Base-by-base conservation (phyloP, 371 early-diverging fungal genomes). In the Mucor irregularis region DNA sequence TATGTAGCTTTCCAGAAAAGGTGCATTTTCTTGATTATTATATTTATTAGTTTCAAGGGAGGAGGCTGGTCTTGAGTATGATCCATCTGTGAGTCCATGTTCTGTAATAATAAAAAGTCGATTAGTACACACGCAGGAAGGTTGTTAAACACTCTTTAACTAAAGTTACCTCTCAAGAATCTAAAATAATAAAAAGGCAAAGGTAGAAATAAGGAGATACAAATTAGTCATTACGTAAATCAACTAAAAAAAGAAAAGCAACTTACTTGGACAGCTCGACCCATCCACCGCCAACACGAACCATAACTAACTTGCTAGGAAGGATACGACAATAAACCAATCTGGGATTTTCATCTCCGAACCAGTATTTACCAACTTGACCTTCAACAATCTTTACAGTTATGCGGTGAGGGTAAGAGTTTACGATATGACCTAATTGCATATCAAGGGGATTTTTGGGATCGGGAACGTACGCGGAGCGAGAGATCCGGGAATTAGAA, bases 211-310 rank as follows among this genome's bases (percentile, higher is more conserved):
- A n/a, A n/a, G n/a, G n/a, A n/a, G n/a, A n/a, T n/a, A n/a, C n/a
- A n/a, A n/a, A n/a, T n/a, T n/a, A n/a, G n/a, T n/a, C n/a, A n/a
- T n/a, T n/a, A n/a, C n/a, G n/a, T n/a, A n/a, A n/a, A n/a, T n/a
- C n/a, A n/a, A n/a, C n/a, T n/a, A n/a, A n/a, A n/a, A n/a, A n/a
- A n/a, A n/a, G n/a, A n/a, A n/a, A n/a, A 38, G 34, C 4, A 14
- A 47, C 50, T 56, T 68, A 71, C 59, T 80, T 80, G 33, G 87
- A 80, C 25, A 87, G 63, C 45, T 87, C 88, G n/a, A 75, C 78
- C 91, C 91, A 90, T 38, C 91, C 91, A 53, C 91, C 91, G 10
- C 91, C 91, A 24, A 90, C 86, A 34, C 91, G 83, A 35, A 90
- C 90, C 89, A 90, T 89, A 17, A 90, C 90, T 56, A 84, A 61